Base-by-base conservation (phyloP, 768 basidiomycete genomes). In the Calocybe cyanea region DNA sequence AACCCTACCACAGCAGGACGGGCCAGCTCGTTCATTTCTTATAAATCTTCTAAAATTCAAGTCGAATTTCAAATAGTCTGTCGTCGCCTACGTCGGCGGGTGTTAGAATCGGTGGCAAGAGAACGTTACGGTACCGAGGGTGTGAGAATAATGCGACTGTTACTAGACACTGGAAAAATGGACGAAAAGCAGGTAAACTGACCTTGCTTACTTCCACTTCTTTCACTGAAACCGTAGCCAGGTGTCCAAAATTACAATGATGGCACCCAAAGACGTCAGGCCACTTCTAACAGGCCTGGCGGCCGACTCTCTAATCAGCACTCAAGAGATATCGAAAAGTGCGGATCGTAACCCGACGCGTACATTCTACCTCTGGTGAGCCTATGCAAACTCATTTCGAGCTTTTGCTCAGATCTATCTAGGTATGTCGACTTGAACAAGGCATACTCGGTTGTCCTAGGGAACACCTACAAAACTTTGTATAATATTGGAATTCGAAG, bases 161-260 rank as follows among this genome's bases (percentile, higher is more conserved):
- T 97, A 25, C 60, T 89, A 43, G 81, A 86, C 46, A 83, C 82
- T 4, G 92, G 91, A 5, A 96, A 96, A 65, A 84, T 93, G 76
- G 91, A 93, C 52, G 95, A 96, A 66, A 92, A 94, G 61, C 90
- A 92, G 66, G 94, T 91, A 43, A 49, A 77, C 53, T 23, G n/a
- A n/a, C 14, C 31, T 13, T 36, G 8, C 25, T 31, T 24, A 28
- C 35, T 39, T 33, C 46, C 15, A 28, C 8, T 14, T 8, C 11
- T 18, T 46, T 14, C 18, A 35, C 28, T 38, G 20, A 28, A 6
- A 11, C 10, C 49, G 32, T 35, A 11, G 6, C 11, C 54, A 98
- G 94, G 83, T 99, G 38, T 87, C 91, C 23, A 95, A 95, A 63
- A 73, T 86, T 40, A 89, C 91, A 14, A 91, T 99, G 89, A 87